Evolutionary conservation across 2,329 filamentous ascomycete genomes (phyloP).

Genomic region (Penicillium sp.): DNA sequence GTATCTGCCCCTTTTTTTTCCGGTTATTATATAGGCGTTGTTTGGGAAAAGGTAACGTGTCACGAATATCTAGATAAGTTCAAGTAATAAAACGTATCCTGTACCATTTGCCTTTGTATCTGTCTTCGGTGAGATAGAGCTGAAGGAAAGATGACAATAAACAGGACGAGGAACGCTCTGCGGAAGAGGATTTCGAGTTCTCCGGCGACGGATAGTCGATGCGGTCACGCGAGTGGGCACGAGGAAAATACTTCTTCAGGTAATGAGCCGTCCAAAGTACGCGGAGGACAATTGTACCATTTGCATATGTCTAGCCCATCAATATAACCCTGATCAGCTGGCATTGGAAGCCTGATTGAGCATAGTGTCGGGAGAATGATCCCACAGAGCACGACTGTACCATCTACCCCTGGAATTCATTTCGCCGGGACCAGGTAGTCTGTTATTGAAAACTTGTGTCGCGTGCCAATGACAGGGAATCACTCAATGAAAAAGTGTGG

Average conservation of each 20-base stretch:
- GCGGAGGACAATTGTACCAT: neutral
- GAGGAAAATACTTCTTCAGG: neutral
- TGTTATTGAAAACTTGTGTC: too few species aligned
- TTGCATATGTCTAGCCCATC: neutral
- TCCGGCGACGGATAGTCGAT: neutral
- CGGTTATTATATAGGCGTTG: neutral
- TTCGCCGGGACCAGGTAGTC: neutral
- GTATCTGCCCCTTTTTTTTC: neutral
- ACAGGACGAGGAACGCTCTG: too few species aligned
- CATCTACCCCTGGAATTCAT: neutral
- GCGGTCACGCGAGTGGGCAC: neutral
- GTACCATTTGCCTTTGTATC: neutral
- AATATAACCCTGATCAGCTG: neutral
- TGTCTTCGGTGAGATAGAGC: neutral
- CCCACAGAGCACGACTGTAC: constrained; percentile 1
- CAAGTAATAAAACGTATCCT: neutral
- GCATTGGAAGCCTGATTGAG: neutral
- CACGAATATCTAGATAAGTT: neutral
- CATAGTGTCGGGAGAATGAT: neutral
- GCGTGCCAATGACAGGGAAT: too few species aligned
- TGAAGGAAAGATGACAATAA: too few species aligned
- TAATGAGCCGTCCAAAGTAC: neutral
- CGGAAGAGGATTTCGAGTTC: neutral
- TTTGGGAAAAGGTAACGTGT: neutral
- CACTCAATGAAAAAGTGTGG: neutral